Evolutionary conservation across 192 early-diverging fungal genomes (phyloP).

Genomic region (Podila minutissima): DNA sequence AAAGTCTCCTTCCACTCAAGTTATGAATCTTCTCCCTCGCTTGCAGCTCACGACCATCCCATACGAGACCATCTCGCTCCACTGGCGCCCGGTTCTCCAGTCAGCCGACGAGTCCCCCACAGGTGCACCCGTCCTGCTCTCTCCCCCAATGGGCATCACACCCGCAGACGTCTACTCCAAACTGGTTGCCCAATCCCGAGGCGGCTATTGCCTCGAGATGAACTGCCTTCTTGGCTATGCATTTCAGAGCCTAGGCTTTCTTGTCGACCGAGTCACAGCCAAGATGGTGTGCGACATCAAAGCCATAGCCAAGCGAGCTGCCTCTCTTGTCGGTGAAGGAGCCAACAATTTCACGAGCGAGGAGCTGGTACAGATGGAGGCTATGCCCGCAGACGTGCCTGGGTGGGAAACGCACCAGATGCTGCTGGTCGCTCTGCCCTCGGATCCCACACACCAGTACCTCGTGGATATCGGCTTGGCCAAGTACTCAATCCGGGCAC

Average conservation of each 20-base stretch:
- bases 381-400: background rate
- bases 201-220: conserved; percentile 8
- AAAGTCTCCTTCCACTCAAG: background rate
- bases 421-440: background rate
- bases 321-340: background rate
- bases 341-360: background rate
- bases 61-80: conserved; percentile 14
- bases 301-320: background rate
- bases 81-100: conserved; percentile 1
- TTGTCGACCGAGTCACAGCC: background rate
- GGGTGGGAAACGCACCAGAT: conserved; percentile 4
- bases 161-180: background rate
- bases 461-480: conserved; percentile 1
- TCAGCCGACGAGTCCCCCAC: background rate
- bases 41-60: conserved; percentile 3
- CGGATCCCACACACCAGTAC: background rate
- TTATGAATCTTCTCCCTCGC: background rate
- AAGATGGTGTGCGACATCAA: conserved; percentile 10
- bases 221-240: background rate
- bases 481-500: conserved; percentile 8
- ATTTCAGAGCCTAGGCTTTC: conserved; percentile 7
- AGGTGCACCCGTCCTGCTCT: background rate
- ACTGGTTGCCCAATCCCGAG: background rate
- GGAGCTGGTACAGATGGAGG: background rate
- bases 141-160: conserved; percentile 1